phyloP scores from a whole-genome alignment of 352 stramenopile genomes.

The Globisporangium barbulae region DNA sequence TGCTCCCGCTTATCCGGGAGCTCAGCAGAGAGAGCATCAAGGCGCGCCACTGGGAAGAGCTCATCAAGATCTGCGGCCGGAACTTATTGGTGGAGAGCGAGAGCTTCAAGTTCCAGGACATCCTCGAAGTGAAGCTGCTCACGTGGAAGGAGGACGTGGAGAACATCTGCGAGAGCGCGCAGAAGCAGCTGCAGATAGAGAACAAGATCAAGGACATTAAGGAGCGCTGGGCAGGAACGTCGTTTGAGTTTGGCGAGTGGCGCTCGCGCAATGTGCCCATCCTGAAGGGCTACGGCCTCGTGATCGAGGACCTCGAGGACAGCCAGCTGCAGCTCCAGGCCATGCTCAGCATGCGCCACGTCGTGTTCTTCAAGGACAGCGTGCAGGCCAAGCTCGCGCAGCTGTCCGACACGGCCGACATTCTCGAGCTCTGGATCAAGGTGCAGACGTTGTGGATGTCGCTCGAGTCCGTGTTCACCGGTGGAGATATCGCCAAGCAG shows the following conservation, averaged over 20 bases:
- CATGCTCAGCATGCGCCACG: slow-evolving; percentile 87
- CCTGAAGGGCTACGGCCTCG: slow-evolving; percentile 68
- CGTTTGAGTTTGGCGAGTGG: slow-evolving; percentile 88
- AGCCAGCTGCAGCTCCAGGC: slow-evolving; percentile 86
- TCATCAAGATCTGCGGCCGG: slow-evolving; percentile 53
- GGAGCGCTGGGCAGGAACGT: slow-evolving; percentile 68
- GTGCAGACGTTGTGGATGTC: slow-evolving; percentile 90
- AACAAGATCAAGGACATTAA: slow-evolving; percentile 87
- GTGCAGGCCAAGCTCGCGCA: slow-evolving; percentile 77
- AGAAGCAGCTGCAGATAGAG: slow-evolving; percentile 90
- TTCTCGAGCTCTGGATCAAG: slow-evolving; percentile 89
- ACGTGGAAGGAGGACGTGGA: slow-evolving; percentile 80
- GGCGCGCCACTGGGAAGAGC: slow-evolving; percentile 82
- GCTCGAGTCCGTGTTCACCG: slow-evolving; percentile 91
- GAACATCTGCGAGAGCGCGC: slow-evolving; percentile 87
- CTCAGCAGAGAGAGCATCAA: slow-evolving; percentile 86
- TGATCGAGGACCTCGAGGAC: slow-evolving; percentile 90
- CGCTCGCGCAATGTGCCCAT: slow-evolving; percentile 69
- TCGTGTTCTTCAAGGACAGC: slow-evolving; percentile 85
- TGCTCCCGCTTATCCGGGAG: slow-evolving; percentile 82
- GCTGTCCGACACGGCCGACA: slow-evolving; percentile 87
- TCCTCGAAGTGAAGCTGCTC: slow-evolving; percentile 78
- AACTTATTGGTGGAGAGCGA: slow-evolving; percentile 67
- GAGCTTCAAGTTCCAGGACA: slow-evolving; percentile 68
- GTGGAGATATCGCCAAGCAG: slow-evolving; percentile 91